Evolutionary conservation across 2,329 filamentous ascomycete species (phyloP), one percentile per base, ranked within the genome.

Genomic region (Aspergillus luchuensis): DNA sequence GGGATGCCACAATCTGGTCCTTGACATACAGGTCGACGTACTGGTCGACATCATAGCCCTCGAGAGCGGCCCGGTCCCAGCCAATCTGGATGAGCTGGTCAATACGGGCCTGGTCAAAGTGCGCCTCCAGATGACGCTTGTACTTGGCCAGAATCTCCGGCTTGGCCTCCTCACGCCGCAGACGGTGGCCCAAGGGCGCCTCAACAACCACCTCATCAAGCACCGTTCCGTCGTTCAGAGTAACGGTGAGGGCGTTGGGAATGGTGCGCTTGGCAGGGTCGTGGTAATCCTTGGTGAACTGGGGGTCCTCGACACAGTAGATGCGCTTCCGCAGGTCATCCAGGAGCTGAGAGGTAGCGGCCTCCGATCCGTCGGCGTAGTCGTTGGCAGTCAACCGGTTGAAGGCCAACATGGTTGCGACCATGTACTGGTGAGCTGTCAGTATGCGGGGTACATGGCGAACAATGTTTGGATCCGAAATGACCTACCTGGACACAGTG

Each of bases 221-320:
- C 8, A 95, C 85, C 50, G 92, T 97, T 71, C 95, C 95, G 76
- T 98, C 94, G 78, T 97, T 95, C 69, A 99, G 85, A 72, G 90
- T 94, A 61, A 99, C 93, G 30, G 93, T 97, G 67, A 99, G 84
- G 8, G 93, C 95, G 82, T 99, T 99, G 78, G 92, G 92, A 80
- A 99, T 99, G 79, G 92, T 97, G 71, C 95, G 91, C 82, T 96
- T 91, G 69, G 85, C 82, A 30, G 95, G 92, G 82, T 98, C 86
- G 77, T 99, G 95, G 87, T 99, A 99, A 80, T 98, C 94, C 75
- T 84, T 81, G 68, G 95, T 98, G 85, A 93, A 98, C 79, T 94
- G 86, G 60, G 92, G 90, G 80, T 99, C 95, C 81, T 99, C 95
- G 57, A 97, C 92, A 79, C 95, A 99, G 79, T 87, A 88, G 82